Evolutionary conservation across 129 eudicot species (phyloP).

Genomic region (sunflower (Helianthus annuus)): HanXRQr2.0-SUNRISE NC_035444.2:56023337-56023836

Average conservation of each 20-base stretch:
- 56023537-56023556: conserved; percentile 59
- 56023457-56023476: conserved; percentile 33
- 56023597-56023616: conserved; percentile 64
- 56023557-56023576: conserved; percentile 50
- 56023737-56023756: conserved; percentile 96
- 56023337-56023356: conserved; percentile 85
- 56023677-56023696: conserved; percentile 95
- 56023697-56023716: conserved; percentile 92
- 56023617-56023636: conserved; percentile 83
- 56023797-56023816: background rate
- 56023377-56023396: conserved; percentile 68
- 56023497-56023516: conserved; percentile 21
- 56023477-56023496: background rate
- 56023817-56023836: background rate
- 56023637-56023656: conserved; percentile 87
- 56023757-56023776: conserved; percentile 82
- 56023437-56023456: conserved; percentile 68
- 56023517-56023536: conserved; percentile 68
- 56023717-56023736: conserved; percentile 84
- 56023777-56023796: background rate
- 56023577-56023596: conserved; percentile 52
- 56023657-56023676: conserved; percentile 86
- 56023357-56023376: conserved; percentile 82
- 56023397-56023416: conserved; percentile 62
- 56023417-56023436: conserved; percentile 63